Evolutionary conservation across 108 stramenopile species (phyloP), one percentile per base, ranked within the genome.

Genomic region (Skeletonema costatum): DNA sequence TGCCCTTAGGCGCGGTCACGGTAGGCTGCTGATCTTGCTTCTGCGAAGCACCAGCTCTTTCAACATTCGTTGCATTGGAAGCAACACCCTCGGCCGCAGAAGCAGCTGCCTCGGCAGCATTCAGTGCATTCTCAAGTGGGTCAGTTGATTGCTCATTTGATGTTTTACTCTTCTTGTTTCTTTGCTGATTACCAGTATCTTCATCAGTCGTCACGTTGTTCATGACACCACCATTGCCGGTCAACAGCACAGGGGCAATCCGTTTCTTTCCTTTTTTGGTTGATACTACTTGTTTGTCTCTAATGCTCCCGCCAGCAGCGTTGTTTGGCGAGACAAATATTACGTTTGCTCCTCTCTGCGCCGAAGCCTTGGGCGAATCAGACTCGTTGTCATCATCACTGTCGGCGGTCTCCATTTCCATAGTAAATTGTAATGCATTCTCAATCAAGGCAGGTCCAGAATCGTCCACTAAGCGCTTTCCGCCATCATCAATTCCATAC

Each of bases 391-490:
- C 71, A 19, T 11, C 75, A 32, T 64, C 63, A 17, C 74, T 75
- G 56, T 69, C 58, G 1, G 65, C 64, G 14, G 64, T 53, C 31
- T 87, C 74, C 68, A 87, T 83, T 66, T 94, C 93, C 77, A 94
- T 76, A 11, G 85, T 65, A 62, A 91, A 76, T 72, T 95, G 94
- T 31, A 93, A 68, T 31, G 92, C 81, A 84, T 95, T 95, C 75
- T 95, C 94, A 60, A 95, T 91, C 56, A 95, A 66, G 63, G 89
- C 85, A 10, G 93, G 93, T 5, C 85, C 89, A 17, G 89, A 67
- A 76, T 84, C 78, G 63, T 90, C 92, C 30, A 89, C 92, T 33
- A 91, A 85, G 38, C 89, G 85, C 30, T 88, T 83, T 11, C 63
- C 79, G 70, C 73, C 66, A 42, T 80, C 74, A 67, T 95, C 91